phyloP scores from a whole-genome alignment of 208 protist genomes.

The Leishmania tropica region DNA sequence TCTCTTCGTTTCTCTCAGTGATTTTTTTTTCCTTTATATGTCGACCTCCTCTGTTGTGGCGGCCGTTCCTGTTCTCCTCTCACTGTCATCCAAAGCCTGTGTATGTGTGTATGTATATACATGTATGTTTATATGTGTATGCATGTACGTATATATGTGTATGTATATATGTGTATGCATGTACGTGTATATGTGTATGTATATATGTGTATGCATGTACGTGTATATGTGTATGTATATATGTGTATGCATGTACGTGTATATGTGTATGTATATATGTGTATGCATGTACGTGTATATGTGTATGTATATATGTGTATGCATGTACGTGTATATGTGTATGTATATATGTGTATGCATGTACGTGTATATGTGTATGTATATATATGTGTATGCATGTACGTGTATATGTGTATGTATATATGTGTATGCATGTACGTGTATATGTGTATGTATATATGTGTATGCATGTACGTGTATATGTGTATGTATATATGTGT shows the following conservation, averaged over 20 bases:
- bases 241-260: neutral
- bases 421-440: too few relatives aligned
- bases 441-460: too few relatives aligned
- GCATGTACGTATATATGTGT: neutral
- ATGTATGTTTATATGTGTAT: neutral
- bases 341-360: neutral
- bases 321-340: too few relatives aligned
- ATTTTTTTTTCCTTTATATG: too few relatives aligned
- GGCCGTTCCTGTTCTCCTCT: neutral
- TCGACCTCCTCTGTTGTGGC: neutral
- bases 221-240: too few relatives aligned
- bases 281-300: too few relatives aligned
- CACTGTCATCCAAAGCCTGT: neutral
- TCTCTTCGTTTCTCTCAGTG: too few relatives aligned
- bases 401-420: neutral
- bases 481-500: neutral
- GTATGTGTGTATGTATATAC: neutral
- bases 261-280: neutral
- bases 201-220: neutral
- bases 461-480: too few relatives aligned
- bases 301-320: neutral
- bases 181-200: too few relatives aligned
- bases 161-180: too few relatives aligned
- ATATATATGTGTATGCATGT: neutral
- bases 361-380: too few relatives aligned